Base-by-base conservation (phyloP, 2,329 filamentous ascomycete species). In the Coniochaeta pulveracea region DNA sequence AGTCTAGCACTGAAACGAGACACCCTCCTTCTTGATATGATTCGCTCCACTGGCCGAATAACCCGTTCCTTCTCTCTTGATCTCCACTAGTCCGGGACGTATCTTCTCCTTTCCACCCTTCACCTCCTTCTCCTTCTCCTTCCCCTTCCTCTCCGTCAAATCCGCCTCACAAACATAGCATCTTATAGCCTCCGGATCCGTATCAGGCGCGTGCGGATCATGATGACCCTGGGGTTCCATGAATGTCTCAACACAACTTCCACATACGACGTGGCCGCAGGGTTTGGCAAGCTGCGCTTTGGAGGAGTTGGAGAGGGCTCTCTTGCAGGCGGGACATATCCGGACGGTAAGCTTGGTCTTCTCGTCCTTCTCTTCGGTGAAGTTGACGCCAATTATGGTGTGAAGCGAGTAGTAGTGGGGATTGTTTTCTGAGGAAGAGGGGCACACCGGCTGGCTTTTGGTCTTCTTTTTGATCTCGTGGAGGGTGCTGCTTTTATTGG, bases 211-310 rank as follows among this genome's bases (percentile, higher is more conserved):
- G 45, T 85, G 79, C 5, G 76, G 73, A 51, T 80, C 72, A 52
- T 42, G 58, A 37, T 56, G 63, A 43, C 49, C 64, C 36, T 56
- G 61, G 26, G 75, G 69, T 6, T 68, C 69, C 66, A 95, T 79
- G 55, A 96, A 93, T 49, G 86, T 82, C 35, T 78, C 72, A 11
- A 88, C 80, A 49, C 89, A 95, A 24, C 72, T 79, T 47, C 82
- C 80, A 56, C 89, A 98, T 15, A 95, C 58, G 1, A 96, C 86
- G 52, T 98, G 89, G 0, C 89, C 89, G 48, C 89, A 98, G 0
- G 84, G 83, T 52, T 85, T 88, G 2, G 84, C 78, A 33, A 95
- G 64, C 53, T 88, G 74, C 1, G 88, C 84, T 50, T 81, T 84
- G 4, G 83, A 82, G 3, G 82, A 71, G 51, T 96, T 96, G 29